Base-by-base conservation (phyloP, 192 early-diverging fungal genomes). In the Obelidium mucronatum region DNA sequence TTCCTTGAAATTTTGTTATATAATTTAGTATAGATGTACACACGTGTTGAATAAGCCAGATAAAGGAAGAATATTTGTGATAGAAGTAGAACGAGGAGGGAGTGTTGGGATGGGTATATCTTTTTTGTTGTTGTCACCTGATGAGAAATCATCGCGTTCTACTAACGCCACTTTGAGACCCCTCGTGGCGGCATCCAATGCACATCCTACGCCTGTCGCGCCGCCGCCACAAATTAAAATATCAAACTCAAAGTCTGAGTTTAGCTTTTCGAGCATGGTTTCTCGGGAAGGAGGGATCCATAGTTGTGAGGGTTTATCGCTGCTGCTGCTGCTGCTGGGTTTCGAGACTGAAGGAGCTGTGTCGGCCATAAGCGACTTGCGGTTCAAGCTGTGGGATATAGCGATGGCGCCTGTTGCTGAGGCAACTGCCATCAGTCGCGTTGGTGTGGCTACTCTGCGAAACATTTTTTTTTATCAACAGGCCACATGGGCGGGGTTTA, bases 101-200 rank as follows among this genome's bases (percentile, higher is more conserved):
- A n/a, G 8, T 51, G 48, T 51, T 51, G 48, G 42, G 15, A 68
- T 22, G 30, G 6, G 19, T 22, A 68, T 34, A 53, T 24, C 40
- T 22, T 5, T 13, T 55, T 70, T 54, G 40, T 36, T 17, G 28
- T 15, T 13, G 28, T 26, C 82, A 92, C 91, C 92, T 22, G 92
- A 87, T 13, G 95, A 87, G 89, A 96, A 98, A 81, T 98, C 97
- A 78, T 98, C 95, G 55, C 95, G 85, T 83, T 98, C 97, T 5
- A 98, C 96, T 78, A 98, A 85, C 2, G 97, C 97, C 37, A 97
- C 95, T 28, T 89, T 92, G 36, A 98, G 82, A 42, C 97, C 97
- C 28, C 97, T 87, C 4, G 97, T 97, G 0, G 92, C 94, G 24
- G 96, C 97, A 81, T 98, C 97, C 33, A 98, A 84, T 36, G 95